Evolutionary conservation across 2,329 filamentous ascomycete species (phyloP).

Genomic region (Blastomyces percursus): DNA sequence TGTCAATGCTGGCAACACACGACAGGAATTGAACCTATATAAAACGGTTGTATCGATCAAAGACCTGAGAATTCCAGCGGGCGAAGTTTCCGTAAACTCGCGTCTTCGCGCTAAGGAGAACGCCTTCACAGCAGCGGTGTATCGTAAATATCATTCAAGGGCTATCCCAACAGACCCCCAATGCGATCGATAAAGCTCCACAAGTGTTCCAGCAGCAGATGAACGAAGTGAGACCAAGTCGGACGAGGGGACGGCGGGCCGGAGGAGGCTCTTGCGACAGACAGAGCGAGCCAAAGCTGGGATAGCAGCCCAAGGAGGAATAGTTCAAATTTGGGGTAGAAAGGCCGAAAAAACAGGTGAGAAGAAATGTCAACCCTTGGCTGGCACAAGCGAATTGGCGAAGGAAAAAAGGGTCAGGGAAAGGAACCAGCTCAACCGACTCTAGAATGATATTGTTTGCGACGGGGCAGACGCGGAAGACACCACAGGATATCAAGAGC

Average conservation of each 20-base stretch:
- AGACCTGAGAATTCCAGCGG: not conserved
- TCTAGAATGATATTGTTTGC: not conserved
- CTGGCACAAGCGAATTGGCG: conserved; percentile 3
- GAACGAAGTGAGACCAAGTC: not conserved
- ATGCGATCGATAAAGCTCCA: not conserved
- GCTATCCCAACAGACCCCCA: not conserved
- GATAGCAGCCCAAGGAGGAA: conserved; percentile 1
- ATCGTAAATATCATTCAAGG: not conserved
- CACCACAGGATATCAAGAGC: not conserved
- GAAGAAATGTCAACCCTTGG: not conserved
- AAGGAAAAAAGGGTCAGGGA: not conserved
- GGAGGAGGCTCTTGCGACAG: not conserved
- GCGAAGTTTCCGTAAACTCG: not conserved
- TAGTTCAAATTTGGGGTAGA: not conserved
- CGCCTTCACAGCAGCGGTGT: not conserved
- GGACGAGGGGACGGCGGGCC: not conserved
- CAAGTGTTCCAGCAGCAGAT: not conserved
- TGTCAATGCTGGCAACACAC: not conserved
- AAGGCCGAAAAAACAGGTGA: not conserved
- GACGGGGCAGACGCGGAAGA: not conserved
- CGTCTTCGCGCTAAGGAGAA: not conserved
- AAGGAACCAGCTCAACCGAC: conserved; percentile 2
- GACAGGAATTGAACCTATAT: not conserved
- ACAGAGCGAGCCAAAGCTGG: not conserved
- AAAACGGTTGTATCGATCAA: not conserved